These are phyloP conservation scores for Boletus pseudo-olivaceus DNA, from an alignment of 768 basidiomycete species.

Conservation along the genomic window DNA sequence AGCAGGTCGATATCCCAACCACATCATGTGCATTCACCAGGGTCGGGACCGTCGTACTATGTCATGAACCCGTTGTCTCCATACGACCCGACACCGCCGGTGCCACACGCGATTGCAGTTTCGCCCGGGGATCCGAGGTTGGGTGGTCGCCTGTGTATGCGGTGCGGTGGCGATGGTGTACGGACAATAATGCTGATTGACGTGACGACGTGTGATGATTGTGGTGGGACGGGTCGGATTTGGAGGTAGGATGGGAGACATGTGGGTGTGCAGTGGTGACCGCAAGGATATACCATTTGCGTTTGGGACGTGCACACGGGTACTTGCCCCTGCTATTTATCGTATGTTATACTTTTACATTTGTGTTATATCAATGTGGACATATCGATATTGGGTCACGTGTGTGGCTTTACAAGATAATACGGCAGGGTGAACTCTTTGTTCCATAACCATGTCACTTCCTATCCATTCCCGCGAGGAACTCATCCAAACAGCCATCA, in stretches of 20 bases:
- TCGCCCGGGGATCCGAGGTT: slow-evolving; percentile 65
- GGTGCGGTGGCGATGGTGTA: slow-evolving; percentile 58
- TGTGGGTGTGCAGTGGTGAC: too few species aligned
- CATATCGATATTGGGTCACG: background rate
- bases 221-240: slow-evolving; percentile 63
- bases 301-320: too few species aligned
- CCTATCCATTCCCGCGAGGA: slow-evolving; percentile 42
- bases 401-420: background rate
- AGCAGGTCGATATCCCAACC: slow-evolving; percentile 22
- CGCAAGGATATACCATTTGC: slow-evolving; percentile 6
- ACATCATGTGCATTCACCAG: background rate
- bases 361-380: too few species aligned
- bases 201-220: slow-evolving; percentile 48
- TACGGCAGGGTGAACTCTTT: too few species aligned
- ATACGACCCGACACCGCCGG: slow-evolving; percentile 21
- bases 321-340: background rate
- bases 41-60: slow-evolving; percentile 18
- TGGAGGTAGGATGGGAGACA: slow-evolving; percentile 27
- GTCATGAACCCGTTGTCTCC: slow-evolving; percentile 23
- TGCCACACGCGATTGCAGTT: slow-evolving; percentile 45
- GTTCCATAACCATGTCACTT: slow-evolving; percentile 17
- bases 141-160: slow-evolving; percentile 64
- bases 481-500: slow-evolving; percentile 50
- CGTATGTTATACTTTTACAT: background rate
- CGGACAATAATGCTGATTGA: slow-evolving; percentile 55